phyloP scores from a whole-genome alignment of 1,284 basidiomycete species.

The Papiliotrema fonsecae region DNA sequence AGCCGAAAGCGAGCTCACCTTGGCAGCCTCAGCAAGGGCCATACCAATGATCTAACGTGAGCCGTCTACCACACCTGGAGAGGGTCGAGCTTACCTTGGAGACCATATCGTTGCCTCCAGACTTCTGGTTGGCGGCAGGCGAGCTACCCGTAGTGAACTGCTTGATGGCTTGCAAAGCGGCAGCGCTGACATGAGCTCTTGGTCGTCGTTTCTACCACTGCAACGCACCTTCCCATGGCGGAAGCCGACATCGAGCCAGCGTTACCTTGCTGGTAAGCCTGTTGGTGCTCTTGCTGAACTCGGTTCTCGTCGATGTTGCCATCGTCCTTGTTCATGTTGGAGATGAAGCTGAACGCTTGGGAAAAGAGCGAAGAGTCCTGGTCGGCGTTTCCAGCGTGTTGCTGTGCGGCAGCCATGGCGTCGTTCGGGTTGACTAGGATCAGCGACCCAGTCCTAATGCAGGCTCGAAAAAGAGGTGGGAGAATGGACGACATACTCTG shows the following conservation, averaged over 20 bases:
- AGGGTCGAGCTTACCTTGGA: constrained; percentile 22
- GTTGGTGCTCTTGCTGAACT: constrained; percentile 54
- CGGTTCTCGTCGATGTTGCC: constrained; percentile 59
- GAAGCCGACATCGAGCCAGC: constrained; percentile 55
- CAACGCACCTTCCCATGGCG: constrained; percentile 53
- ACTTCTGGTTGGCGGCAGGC: constrained; percentile 21
- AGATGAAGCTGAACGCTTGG: constrained; percentile 20
- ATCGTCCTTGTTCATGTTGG: constrained; percentile 31
- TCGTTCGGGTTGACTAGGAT: constrained; percentile 37
- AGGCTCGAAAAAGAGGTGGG: neutral
- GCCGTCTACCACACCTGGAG: neutral
- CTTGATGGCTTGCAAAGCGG: constrained; percentile 61
- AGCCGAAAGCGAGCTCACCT: constrained; percentile 25
- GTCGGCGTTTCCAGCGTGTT: constrained; percentile 38
- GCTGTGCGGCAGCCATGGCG: constrained; percentile 37
- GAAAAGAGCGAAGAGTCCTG: constrained; percentile 34
- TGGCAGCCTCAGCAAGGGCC: constrained; percentile 66
- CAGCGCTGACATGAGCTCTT: constrained; percentile 53
- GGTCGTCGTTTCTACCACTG: neutral
- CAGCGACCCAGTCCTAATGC: neutral
- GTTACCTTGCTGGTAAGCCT: constrained; percentile 54
- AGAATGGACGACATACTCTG: constrained; percentile 18
- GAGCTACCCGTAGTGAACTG: constrained; percentile 57
- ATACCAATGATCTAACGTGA: constrained; percentile 63
- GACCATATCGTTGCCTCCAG: constrained; percentile 47